Conservation (phyloP, 2,329 filamentous ascomycete genomes). For the Fragosphaeria purpurea region DNA sequence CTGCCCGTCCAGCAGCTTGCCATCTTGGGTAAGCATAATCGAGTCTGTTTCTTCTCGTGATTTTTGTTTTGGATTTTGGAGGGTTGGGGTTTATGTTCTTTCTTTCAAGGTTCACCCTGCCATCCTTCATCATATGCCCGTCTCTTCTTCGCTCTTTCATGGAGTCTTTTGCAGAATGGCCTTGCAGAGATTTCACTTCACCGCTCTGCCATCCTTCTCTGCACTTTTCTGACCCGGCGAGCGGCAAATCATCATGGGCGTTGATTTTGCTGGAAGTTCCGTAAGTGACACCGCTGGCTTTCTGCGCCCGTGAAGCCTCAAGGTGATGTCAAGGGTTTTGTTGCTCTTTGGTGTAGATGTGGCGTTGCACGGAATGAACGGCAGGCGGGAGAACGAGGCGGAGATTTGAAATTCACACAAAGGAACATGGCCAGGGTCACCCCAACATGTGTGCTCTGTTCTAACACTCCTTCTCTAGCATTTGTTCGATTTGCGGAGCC, state of each 20-base stretch:
- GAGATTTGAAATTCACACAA: no score
- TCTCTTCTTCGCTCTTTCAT: background rate
- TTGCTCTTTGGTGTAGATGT: slow-evolving; percentile 2
- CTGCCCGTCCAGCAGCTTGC: slow-evolving; percentile 67
- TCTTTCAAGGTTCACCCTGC: background rate
- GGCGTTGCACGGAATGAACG: no score
- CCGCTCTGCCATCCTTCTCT: background rate
- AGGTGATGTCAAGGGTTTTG: no score
- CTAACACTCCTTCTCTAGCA: slow-evolving; percentile 33
- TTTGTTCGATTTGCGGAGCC: slow-evolving; percentile 73
- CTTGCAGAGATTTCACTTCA: background rate
- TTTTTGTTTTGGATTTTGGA: background rate
- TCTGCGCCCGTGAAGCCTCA: background rate
- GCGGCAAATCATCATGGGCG: background rate
- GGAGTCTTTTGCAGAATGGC: background rate
- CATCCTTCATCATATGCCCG: background rate
- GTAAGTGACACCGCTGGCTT: slow-evolving; percentile 4
- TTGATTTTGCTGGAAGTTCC: background rate
- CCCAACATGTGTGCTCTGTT: slow-evolving; percentile 7
- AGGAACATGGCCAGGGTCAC: no score
- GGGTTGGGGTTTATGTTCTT: background rate
- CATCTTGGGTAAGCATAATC: slow-evolving; percentile 56
- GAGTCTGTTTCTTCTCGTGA: background rate
- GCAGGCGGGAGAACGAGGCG: no score
- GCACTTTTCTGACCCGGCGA: background rate